Base-by-base conservation (phyloP, 352 stramenopile genomes). In the Peronosclerospora sorghi region DNA sequence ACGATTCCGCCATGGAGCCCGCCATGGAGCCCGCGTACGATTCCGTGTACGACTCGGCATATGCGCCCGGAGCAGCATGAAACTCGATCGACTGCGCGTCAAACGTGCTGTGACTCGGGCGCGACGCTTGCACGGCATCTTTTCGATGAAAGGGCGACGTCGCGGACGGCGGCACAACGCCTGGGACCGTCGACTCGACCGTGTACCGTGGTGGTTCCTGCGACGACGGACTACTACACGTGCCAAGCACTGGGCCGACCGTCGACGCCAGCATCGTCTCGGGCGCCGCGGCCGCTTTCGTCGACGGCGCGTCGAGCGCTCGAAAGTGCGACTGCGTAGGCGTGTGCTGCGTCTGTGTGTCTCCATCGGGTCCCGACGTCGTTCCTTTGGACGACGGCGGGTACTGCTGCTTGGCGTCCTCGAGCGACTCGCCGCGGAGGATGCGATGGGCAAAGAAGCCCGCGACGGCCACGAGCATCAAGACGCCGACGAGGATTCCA, bases 71-170 rank as follows among this genome's bases (percentile, higher is more conserved):
- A 15, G 45, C 57, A 30, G 62, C 51, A 35, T 66, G 68, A 28
- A 75, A 76, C 45, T 76, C 62, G 51, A 73, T 74, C 28, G 68
- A 69, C 14, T 70, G 57, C 14, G 70, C 65, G 24, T 81, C 65
- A 20, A 80, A 73, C 34, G 69, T 73, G 50, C 44, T 68, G 20
- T 52, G 45, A 20, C 67, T 75, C 17, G 63, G 65, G 39, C 60
- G 59, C 29, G 66, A 86, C 17, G 54, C 47, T 26, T 66, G 50
- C 29, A 67, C 55, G 0, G 59, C 38, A 13, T 67, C 59, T 36
- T 68, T 71, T 24, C 49, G 36, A 41, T 64, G 57, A 45, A 68
- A 69, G 2, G 55, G 58, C 2, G 67, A 74, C 24, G 48, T n/a
- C n/a, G n/a, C n/a, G n/a, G n/a, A 49, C 23, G 48, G 66, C 9